A percentile compares a stretch with the other conserved stretches of the same genome.
phyloP scores from a whole-genome alignment of 1,139 yeast species.

The Suhomyces atakaporum region DNA sequence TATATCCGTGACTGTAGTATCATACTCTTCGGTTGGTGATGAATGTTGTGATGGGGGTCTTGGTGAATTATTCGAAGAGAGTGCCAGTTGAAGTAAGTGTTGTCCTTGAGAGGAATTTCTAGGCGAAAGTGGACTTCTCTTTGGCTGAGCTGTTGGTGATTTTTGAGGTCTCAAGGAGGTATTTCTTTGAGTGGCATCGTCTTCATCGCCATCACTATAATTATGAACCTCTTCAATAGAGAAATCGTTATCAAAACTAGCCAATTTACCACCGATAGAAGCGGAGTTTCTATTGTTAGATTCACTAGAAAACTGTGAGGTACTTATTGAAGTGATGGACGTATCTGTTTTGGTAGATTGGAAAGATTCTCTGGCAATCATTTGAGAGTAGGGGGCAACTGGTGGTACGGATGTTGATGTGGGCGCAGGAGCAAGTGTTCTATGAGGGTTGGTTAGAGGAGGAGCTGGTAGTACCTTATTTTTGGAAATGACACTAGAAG shows the following conservation, averaged over 20 bases:
- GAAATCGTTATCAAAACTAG: conserved; percentile 25
- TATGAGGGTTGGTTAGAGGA: conserved; percentile 19
- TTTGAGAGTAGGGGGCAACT: conserved; percentile 12
- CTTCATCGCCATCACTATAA: conserved; percentile 41
- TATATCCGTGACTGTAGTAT: conserved; percentile 17
- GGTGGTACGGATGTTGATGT: conserved; percentile 10
- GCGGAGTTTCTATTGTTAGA: conserved; percentile 7
- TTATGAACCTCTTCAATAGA: conserved; percentile 45
- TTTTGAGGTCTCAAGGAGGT: conserved; percentile 14
- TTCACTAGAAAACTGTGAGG: conserved; percentile 19
- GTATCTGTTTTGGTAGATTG: conserved; percentile 21
- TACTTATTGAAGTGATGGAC: conserved; percentile 16
- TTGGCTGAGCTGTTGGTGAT: conserved; percentile 1
- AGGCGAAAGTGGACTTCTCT: conserved; percentile 12
- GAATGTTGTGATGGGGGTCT: conserved; percentile 6
- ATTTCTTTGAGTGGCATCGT: conserved; percentile 5
- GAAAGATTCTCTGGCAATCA: conserved; percentile 17
- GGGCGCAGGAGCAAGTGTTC: conserved; percentile 5
- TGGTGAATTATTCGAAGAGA: conserved; percentile 1
- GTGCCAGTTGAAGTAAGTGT: conserved; percentile 9
- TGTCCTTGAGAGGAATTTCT: conserved; percentile 6
- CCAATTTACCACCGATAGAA: conserved; percentile 2
- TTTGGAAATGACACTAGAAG: conserved; percentile 23
- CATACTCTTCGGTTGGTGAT: conserved; percentile 11
- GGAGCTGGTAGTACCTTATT: conserved; percentile 37